Evolutionary conservation across 2,329 filamentous ascomycete genomes (phyloP).

Genomic region (Hymenoscyphus salicellus): DNA sequence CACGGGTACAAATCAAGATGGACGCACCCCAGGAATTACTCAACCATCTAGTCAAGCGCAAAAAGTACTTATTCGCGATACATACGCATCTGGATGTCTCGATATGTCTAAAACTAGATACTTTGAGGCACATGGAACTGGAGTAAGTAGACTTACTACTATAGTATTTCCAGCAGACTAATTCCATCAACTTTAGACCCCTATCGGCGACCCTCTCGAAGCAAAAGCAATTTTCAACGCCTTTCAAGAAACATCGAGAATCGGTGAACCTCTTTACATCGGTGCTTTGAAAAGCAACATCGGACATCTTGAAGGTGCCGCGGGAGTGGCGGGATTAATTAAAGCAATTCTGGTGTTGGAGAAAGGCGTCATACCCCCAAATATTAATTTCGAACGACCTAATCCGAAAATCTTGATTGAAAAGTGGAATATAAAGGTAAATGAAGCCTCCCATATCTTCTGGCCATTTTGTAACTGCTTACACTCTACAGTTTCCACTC

Average conservation of each 20-base stretch:
- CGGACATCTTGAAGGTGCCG: slow-evolving; percentile 37
- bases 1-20: slow-evolving; percentile 52
- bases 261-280: slow-evolving; percentile 16
- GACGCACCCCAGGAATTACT: slow-evolving; percentile 52
- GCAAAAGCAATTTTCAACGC: slow-evolving; percentile 3
- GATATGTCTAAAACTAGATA: slow-evolving; percentile 7
- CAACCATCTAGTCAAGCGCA: slow-evolving; percentile 49
- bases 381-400: slow-evolving; percentile 38
- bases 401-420: slow-evolving; percentile 35
- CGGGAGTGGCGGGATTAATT: slow-evolving; percentile 39
- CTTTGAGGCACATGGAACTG: slow-evolving; percentile 20
- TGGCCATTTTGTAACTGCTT: not conserved
- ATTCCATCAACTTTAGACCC: slow-evolving; percentile 1
- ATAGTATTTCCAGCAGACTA: not conserved
- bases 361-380: slow-evolving; percentile 41
- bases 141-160: not conserved
- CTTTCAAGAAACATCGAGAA: not conserved
- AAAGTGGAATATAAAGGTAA: slow-evolving; percentile 35
- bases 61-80: slow-evolving; percentile 12
- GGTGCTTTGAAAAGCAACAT: slow-evolving; percentile 37
- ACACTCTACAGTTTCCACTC: slow-evolving; percentile 12
- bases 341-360: slow-evolving; percentile 42
- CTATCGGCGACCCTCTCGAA: slow-evolving; percentile 17
- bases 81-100: slow-evolving; percentile 16
- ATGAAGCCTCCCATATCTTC: not conserved